Evolutionary conservation across 306 rosid species (phyloP), one percentile per base, ranked within the genome.

Genomic region (Cicer chorassanicum): DNA sequence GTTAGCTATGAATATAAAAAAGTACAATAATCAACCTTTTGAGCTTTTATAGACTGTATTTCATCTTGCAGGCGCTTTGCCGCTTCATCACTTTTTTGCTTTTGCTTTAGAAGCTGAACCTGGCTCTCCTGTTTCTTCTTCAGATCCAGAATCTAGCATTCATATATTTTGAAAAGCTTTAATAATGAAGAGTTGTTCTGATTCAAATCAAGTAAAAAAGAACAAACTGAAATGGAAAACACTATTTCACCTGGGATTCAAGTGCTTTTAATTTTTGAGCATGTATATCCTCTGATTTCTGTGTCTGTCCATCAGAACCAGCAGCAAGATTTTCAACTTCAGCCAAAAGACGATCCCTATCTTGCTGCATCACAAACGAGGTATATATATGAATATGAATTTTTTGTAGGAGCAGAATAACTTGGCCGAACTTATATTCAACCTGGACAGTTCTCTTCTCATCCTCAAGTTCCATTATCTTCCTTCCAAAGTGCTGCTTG

Each of bases 51-150:
- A 75, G 89, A 91, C 53, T 91, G 98, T 83, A 93, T 93, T 89
- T 93, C 98, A 68, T 93, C 98, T 83, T 93, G 98, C 82, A 93
- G 83, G 65, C 96, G 84, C 84, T 91, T 91, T 12, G 98, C 90
- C 14, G 98, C 98, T 76, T 93, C 98, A 62, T 93, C 98, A 81
- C 98, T 93, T 75, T 89, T 93, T 75, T 93, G 98, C 86, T 93
- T 93, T 87, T 93, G 97, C 88, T 91, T 93, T 81, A 91, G 66
- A 74, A 93, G 97, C 80, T 87, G 97, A 76, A 93, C 98, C 87
- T 93, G 98, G 77, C 84, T 91, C 80, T 93, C 98, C 53, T 91
- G 97, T 82, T 91, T 93, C 93, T 91, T 93, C 91, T 88, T 93
- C 64, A 93, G 90, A 86, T 93, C 98, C 60, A 79, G 81, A 82